These are phyloP conservation scores for Pseudozyma pruni DNA, from an alignment of 1,284 basidiomycete genomes.

Conservation along the genomic window DNA sequence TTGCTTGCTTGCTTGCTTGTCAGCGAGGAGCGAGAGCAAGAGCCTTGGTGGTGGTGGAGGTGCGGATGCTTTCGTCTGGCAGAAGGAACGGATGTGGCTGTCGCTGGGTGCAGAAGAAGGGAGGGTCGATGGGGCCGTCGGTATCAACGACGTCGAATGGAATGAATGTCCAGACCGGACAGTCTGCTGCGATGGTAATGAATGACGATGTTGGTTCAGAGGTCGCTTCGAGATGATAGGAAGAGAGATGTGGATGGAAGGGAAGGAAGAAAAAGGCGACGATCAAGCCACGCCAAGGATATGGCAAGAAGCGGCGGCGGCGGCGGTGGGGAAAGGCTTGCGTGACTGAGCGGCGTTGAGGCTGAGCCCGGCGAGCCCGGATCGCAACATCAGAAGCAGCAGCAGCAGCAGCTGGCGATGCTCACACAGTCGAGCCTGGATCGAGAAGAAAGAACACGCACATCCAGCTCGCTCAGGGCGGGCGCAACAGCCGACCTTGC, in stretches of 20 bases:
- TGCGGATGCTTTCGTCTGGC: too few relatives aligned
- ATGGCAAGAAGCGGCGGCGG: slow-evolving; percentile 1
- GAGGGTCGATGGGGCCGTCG: not conserved
- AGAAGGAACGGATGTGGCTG: too few relatives aligned
- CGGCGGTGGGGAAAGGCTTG: too few relatives aligned
- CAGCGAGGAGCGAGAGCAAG: too few relatives aligned
- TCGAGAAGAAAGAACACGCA: slow-evolving; percentile 10
- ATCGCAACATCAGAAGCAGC: not conserved
- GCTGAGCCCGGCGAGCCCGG: too few relatives aligned
- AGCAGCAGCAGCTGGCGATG: too few relatives aligned
- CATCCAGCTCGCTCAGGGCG: not conserved
- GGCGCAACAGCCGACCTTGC: slow-evolving; percentile 9
- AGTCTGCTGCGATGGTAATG: too few relatives aligned
- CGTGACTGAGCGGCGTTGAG: too few relatives aligned
- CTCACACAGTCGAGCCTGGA: not conserved
- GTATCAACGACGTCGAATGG: not conserved
- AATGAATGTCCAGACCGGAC: too few relatives aligned
- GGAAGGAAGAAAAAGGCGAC: not conserved
- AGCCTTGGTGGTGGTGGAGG: too few relatives aligned
- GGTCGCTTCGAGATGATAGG: too few relatives aligned
- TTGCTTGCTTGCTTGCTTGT: not conserved
- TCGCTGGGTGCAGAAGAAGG: not conserved
- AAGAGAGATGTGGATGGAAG: not conserved
- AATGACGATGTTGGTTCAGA: too few relatives aligned
- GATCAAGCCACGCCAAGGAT: not conserved